These are phyloP conservation scores for Fonsecaea nubica DNA, from an alignment of 2,329 filamentous ascomycete species.

Conservation along the genomic window DNA sequence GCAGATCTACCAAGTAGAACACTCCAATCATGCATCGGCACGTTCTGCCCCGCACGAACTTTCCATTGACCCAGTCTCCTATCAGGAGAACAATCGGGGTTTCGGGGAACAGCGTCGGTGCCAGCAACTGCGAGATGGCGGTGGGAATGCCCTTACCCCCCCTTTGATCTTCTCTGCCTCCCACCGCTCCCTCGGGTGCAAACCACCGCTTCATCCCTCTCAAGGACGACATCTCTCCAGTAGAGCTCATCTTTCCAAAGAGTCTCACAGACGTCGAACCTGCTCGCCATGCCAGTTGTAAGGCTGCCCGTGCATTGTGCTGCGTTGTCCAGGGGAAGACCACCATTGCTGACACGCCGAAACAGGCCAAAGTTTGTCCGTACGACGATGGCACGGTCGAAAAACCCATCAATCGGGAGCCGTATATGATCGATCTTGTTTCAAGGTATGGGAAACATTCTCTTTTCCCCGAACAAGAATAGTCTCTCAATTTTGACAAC, in stretches of 20 bases:
- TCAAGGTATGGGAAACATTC: constrained; percentile 39
- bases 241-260: background rate
- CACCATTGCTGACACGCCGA: constrained; percentile 11
- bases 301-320: constrained; percentile 4
- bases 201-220: background rate
- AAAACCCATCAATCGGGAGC: constrained; percentile 47
- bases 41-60: constrained; percentile 18
- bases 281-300: constrained; percentile 21
- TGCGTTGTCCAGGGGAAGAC: background rate
- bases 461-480: background rate
- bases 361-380: constrained; percentile 32
- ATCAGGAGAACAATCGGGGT: background rate
- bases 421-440: constrained; percentile 42
- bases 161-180: background rate
- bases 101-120: constrained; percentile 13
- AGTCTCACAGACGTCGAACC: background rate
- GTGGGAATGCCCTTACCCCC: constrained; percentile 9
- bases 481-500: constrained; percentile 5
- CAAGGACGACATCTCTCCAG: background rate
- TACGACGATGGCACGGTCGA: constrained; percentile 38
- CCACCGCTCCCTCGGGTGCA: background rate
- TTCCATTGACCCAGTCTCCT: background rate
- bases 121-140: constrained; percentile 11
- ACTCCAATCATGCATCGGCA: background rate
- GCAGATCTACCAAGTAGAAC: background rate